phyloP scores from a whole-genome alignment of 164 flowering plant genomes.

The Tetrastigma voinierianum region DNA sequence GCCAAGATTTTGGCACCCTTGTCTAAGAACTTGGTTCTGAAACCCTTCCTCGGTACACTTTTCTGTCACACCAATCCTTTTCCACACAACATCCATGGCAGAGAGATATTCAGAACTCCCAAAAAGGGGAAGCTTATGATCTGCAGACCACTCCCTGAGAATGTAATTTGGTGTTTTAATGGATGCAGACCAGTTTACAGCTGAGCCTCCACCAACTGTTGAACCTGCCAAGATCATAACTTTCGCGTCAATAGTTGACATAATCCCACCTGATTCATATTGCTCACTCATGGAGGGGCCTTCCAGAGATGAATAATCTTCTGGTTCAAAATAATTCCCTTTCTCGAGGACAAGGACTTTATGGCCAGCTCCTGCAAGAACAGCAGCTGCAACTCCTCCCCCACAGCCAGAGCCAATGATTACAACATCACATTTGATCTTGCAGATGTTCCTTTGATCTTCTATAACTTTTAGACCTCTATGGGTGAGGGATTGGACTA shows the following conservation, averaged over 20 bases:
- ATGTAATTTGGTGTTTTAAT: slow-evolving; percentile 49
- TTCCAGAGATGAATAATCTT: slow-evolving; percentile 58
- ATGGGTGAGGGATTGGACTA: slow-evolving; percentile 37
- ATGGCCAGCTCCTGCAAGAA: slow-evolving; percentile 54
- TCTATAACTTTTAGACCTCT: slow-evolving; percentile 46
- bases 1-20: slow-evolving; percentile 65
- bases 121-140: slow-evolving; percentile 41
- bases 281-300: slow-evolving; percentile 56
- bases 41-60: slow-evolving; percentile 48
- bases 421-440: slow-evolving; percentile 65
- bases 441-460: slow-evolving; percentile 25
- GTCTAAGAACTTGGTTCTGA: slow-evolving; percentile 54
- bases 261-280: slow-evolving; percentile 44
- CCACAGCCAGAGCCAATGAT: slow-evolving; percentile 81
- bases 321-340: slow-evolving; percentile 54
- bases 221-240: slow-evolving; percentile 52
- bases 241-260: slow-evolving; percentile 41
- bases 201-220: slow-evolving; percentile 75
- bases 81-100: slow-evolving; percentile 62
- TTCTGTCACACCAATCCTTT: slow-evolving; percentile 56
- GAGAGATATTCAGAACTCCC: slow-evolving; percentile 37
- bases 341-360: slow-evolving; percentile 65
- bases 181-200: slow-evolving; percentile 68
- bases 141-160: slow-evolving; percentile 52
- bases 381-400: slow-evolving; percentile 76